Conservation (phyloP, 176 grass and related monocot species). For the Oryza punctata region DNA sequence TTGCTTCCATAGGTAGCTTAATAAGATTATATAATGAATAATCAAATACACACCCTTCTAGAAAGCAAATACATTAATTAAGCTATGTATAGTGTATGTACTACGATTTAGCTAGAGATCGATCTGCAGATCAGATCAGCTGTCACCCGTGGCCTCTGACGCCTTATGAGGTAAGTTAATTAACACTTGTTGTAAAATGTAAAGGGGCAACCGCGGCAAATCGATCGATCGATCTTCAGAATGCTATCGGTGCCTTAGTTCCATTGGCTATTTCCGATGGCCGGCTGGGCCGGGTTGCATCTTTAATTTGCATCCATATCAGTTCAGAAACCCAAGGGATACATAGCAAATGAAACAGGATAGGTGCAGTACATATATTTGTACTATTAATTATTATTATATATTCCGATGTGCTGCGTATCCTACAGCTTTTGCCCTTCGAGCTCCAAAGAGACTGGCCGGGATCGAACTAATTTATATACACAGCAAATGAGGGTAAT, state of each 20-base stretch:
- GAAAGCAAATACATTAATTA: conserved; percentile 24
- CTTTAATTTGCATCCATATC: conserved; percentile 19
- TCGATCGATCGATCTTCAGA: conserved; percentile 17
- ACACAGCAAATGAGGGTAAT: background rate
- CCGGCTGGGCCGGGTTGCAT: too few species aligned
- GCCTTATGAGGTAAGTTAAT: background rate
- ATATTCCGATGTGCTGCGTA: background rate
- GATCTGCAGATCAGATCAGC: conserved; percentile 7
- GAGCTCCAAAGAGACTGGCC: background rate
- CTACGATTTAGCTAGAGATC: background rate
- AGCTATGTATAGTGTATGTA: background rate
- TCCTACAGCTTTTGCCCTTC: background rate
- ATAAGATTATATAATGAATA: background rate
- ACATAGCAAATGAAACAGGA: background rate
- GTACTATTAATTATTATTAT: background rate
- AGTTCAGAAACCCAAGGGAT: background rate
- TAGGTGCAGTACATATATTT: background rate
- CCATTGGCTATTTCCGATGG: background rate
- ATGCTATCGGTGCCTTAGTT: background rate
- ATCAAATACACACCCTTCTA: background rate
- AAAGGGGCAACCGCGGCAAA: conserved; percentile 33
- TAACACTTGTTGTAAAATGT: background rate
- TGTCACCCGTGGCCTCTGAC: conserved; percentile 23
- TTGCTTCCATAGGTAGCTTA: background rate
- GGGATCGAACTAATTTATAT: background rate